Base-by-base conservation (phyloP, 306 rosid species). In the Medicago truncatula region DNA sequence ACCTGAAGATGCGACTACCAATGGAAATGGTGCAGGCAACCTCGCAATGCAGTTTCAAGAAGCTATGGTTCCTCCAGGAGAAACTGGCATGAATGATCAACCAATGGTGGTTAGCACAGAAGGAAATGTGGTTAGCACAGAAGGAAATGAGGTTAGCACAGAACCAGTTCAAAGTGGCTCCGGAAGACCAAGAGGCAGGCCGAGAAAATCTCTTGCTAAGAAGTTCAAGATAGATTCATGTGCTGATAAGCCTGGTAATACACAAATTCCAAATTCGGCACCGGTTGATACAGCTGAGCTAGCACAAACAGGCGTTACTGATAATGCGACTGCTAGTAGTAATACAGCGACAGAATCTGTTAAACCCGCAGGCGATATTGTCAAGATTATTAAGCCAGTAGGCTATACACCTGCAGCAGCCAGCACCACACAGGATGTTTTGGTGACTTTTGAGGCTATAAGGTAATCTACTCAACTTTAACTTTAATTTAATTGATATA, bases 161-260 rank as follows among this genome's bases (percentile, higher is more conserved):
- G 96, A 86, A 36, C 69, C 80, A 9, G 81, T 49, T 78, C 81
- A 80, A 64, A 83, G 78, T 71, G 83, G 75, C 73, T 88, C 83
- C 17, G 82, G 85, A 54, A 88, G 79, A 10, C 8, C 18, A 46
- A 96, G 96, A 71, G 87, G 92, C 70, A 95, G 81, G 83, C 85
- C 89, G 78, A 87, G 97, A 83, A 95, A 95, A 85, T 87, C 96
- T 40, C 89, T 89, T 82, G 86, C 92, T 57, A 95, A 88, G 90
- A 90, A 97, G 87, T 90, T 92, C 75, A 90, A 75, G 53, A 86
- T 77, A 78, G 93, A 92, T 59, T 70, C 87, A 9, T 70, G 44
- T 12, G 50, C 59, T 50, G 78, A 78, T 70, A 91, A 79, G 60
- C 66, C 77, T n/a, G 73, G 57, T 81, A 69, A 75, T 68, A 7